A percentile compares a stretch with the other conserved stretches of the same genome.
Conservation (phyloP, 768 basidiomycete species). For the Phylloporus sp. region DNA sequence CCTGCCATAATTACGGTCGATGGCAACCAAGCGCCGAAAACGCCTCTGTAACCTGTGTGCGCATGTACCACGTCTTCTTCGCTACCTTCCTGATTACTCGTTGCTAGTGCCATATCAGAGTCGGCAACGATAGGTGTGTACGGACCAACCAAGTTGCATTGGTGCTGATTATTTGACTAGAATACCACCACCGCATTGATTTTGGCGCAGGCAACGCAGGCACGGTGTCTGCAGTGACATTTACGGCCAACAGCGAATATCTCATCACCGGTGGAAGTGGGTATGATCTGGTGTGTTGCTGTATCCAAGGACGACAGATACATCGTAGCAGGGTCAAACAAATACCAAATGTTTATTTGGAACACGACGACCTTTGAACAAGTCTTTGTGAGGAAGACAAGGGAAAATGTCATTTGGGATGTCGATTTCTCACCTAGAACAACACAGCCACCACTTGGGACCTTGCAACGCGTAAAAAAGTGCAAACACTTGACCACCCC, state of each 20-base stretch:
- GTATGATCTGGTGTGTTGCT: neutral
- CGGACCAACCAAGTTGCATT: neutral
- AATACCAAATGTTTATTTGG: neutral
- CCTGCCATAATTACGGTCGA: no score
- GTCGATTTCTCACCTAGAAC: neutral
- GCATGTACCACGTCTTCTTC: neutral
- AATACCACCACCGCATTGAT: neutral
- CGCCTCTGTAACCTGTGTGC: no score
- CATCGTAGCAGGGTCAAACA: neutral
- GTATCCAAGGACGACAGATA: neutral
- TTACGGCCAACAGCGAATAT: neutral
- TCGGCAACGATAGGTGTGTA: neutral
- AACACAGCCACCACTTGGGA: neutral
- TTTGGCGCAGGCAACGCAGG: neutral
- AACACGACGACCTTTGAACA: neutral
- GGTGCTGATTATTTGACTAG: neutral
- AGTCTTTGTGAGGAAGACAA: neutral
- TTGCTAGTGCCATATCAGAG: neutral
- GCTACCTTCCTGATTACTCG: neutral
- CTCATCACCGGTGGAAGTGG: neutral
- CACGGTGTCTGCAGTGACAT: neutral
- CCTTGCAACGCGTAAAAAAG: neutral
- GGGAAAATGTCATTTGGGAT: neutral
- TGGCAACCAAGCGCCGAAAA: no score
- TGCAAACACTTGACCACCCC: neutral